These are phyloP conservation scores for Fulvia fulva DNA, from an alignment of 2,329 filamentous ascomycete species.

Conservation along the genomic window DNA sequence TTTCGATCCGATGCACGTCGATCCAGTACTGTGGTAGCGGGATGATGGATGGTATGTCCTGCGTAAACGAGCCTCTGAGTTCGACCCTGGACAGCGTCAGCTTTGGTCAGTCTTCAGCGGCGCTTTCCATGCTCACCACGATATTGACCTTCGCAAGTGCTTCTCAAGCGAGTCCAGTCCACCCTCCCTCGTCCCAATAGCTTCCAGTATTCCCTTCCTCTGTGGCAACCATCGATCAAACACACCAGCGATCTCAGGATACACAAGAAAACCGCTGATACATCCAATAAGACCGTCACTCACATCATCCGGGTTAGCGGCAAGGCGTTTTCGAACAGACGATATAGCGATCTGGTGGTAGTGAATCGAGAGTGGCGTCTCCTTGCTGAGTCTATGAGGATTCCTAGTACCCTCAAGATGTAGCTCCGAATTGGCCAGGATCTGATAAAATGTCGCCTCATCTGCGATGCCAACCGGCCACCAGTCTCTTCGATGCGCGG, in stretches of 20 bases:
- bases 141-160: neutral
- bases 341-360: constrained; percentile 8
- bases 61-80: neutral
- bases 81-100: neutral
- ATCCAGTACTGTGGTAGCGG: neutral
- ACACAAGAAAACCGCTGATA: constrained; percentile 4
- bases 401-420: constrained; percentile 4
- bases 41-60: neutral
- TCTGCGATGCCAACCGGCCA: constrained; percentile 3
- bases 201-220: constrained; percentile 6
- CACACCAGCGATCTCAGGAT: constrained; percentile 4
- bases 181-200: neutral
- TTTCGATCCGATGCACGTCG: neutral
- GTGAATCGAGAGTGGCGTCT: neutral
- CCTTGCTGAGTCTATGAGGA: neutral
- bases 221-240: constrained; percentile 6
- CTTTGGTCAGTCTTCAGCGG: neutral
- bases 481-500: constrained; percentile 2
- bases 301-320: neutral
- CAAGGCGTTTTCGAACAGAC: neutral
- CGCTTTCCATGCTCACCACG: neutral
- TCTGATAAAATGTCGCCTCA: constrained; percentile 8
- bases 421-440: constrained; percentile 10
- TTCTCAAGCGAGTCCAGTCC: neutral
- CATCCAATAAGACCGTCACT: constrained; percentile 4